Evolutionary conservation across 106 monocot species (phyloP), one percentile per base, ranked within the genome.

Genomic region (Hemerocallis citrina): DNA sequence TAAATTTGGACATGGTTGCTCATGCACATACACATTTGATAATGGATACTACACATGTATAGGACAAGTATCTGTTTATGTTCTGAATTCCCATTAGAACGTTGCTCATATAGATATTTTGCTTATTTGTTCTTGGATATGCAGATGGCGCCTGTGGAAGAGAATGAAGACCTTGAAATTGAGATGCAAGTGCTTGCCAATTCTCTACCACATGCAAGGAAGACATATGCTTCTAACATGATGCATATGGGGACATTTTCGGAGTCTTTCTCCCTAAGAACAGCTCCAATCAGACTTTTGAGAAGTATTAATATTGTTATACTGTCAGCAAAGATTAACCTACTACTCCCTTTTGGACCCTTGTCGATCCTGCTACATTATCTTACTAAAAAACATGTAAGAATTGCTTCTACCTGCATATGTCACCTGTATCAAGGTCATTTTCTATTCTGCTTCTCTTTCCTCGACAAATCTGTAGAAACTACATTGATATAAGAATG

Each of bases 311-410:
- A 77, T 24, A 62, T 71, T 38, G 96, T 96, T 16, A 55, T 93
- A 57, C 39, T 96, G 41, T 72, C 81, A 71, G 87, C 86, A 41
- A 96, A 91, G 70, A 87, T 96, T 41, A 91, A 91, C 35, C 37
- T 96, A 12, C 62, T 96, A 8, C 67, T 91, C 35, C 96, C 96
- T 31, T 96, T 96, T 75, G 96, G 96, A 34, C 96, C 96, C 27
- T 48, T 91, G 62, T 86, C 91, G 3, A 68, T 96, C 63, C 52
- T 91, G 40, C 78, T 91, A 29, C 87, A 85, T 72, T 84, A 91
- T 76, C 68, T 84, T 58, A 84, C 84, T 50, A 62, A 68, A 20
- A 96, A 85, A 46, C 96, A 96, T 74, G 96, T 96, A 95, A 76
- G 61, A 11, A 5, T 28, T 57, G 5, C n/a, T 32, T 35, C 57